Evolutionary conservation across 768 basidiomycete species (phyloP).

Genomic region (Tephrocybe sp.): DNA sequence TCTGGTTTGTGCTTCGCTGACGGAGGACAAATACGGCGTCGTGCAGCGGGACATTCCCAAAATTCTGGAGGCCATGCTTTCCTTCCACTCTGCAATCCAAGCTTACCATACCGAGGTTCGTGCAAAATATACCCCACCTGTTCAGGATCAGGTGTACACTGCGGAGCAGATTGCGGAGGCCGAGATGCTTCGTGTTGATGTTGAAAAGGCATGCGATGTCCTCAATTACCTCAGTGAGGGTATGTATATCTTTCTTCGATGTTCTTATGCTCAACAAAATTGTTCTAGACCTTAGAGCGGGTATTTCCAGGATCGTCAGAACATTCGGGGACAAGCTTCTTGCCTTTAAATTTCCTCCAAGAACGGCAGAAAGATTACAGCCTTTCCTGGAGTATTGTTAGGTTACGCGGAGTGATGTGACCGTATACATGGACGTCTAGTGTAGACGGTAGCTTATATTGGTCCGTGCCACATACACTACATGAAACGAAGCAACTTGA

Average conservation of each 20-base stretch:
- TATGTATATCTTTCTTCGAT: slow-evolving; percentile 35
- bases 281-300: slow-evolving; percentile 60
- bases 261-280: background rate
- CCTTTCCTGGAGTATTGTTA: slow-evolving; percentile 67
- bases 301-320: slow-evolving; percentile 61
- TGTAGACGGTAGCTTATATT: slow-evolving; percentile 13
- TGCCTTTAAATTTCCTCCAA: slow-evolving; percentile 80
- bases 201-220: slow-evolving; percentile 54
- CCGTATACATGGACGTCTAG: slow-evolving; percentile 8
- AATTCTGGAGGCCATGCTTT: slow-evolving; percentile 74
- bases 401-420: background rate
- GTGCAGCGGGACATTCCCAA: slow-evolving; percentile 86
- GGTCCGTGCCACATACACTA: slow-evolving; percentile 9
- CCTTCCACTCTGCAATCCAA: slow-evolving; percentile 67
- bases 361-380: slow-evolving; percentile 66
- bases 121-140: slow-evolving; percentile 36
- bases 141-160: slow-evolving; percentile 32
- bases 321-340: slow-evolving; percentile 75
- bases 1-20: slow-evolving; percentile 69
- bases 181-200: slow-evolving; percentile 45
- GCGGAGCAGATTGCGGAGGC: slow-evolving; percentile 34
- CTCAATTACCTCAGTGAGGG: slow-evolving; percentile 58
- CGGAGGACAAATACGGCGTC: slow-evolving; percentile 79
- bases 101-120: slow-evolving; percentile 57
- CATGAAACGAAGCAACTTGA: slow-evolving; percentile 2